phyloP scores from a whole-genome alignment of 768 basidiomycete genomes.

The Solioccasus polychromus region DNA sequence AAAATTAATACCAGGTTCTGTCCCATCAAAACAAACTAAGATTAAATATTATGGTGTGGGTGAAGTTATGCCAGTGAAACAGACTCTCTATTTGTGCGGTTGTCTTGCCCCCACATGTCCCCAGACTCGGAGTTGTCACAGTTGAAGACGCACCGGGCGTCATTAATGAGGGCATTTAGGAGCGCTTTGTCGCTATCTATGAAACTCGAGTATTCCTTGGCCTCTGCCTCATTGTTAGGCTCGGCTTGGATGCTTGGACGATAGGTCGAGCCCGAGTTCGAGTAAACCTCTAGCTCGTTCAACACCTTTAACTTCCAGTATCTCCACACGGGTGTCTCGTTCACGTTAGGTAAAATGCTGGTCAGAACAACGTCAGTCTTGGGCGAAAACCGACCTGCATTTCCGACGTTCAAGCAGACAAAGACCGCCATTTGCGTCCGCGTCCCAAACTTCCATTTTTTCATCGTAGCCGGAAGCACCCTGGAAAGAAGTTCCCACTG shows the following conservation, averaged over 20 bases:
- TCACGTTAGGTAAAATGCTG: conserved; percentile 27
- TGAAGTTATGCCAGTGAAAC: too few relatives aligned
- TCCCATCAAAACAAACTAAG: too few relatives aligned
- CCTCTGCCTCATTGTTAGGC: conserved; percentile 10
- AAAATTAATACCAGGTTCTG: too few relatives aligned
- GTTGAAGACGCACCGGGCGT: conserved; percentile 24
- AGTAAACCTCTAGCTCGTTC: conserved; percentile 15
- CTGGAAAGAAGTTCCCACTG: conserved; percentile 19
- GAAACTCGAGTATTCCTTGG: conserved; percentile 6
- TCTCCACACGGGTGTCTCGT: conserved; percentile 27
- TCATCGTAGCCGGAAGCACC: conserved; percentile 5
- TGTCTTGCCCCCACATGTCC: too few relatives aligned
- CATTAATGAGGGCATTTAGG: conserved; percentile 15
- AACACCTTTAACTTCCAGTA: conserved; percentile 26
- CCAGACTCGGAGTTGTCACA: conserved; percentile 1
- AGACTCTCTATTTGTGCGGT: too few relatives aligned
- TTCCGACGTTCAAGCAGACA: conserved; percentile 18
- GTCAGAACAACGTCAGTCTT: conserved; percentile 7
- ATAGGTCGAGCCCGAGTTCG: conserved; percentile 8
- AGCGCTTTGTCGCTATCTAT: conserved; percentile 5
- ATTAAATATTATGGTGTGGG: too few relatives aligned
- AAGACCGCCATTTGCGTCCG: conserved; percentile 31
- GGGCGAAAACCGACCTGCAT: conserved; percentile 2
- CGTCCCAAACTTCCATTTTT: conserved; percentile 19
- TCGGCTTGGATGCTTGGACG: conserved; percentile 9